Base-by-base conservation (phyloP, 306 rosid species). In the Pueraria montana region DNA sequence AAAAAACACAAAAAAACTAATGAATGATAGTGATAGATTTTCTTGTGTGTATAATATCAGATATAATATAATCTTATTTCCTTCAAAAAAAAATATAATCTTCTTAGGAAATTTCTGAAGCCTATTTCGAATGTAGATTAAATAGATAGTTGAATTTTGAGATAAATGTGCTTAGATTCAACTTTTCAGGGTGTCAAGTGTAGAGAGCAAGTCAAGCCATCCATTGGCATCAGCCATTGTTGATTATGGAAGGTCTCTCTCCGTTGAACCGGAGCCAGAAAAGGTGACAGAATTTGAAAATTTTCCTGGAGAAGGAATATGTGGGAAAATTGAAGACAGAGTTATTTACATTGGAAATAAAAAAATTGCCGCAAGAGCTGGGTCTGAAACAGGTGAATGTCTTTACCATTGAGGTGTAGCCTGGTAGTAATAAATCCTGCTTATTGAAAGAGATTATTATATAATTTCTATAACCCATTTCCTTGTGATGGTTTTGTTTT, bases 181-280 rank as follows among this genome's bases (percentile, higher is more conserved):
- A 66, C 49, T 62, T 87, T 74, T 86, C 82, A 96, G 99, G 98
- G 98, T 92, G 52, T 86, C 99, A 48, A 91, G 99, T 80, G 83
- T 96, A 55, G 99, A 96, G 91, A 92, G 95, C 87, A 96, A 96
- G 88, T 90, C 99, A 58, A 94, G 99, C 53, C 99, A 96, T 90
- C 99, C 99, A 69, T 87, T 94, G 95, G 97, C 98, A 8, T 88
- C 85, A 38, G 94, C 99, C 17, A 86, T 96, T 49, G 86, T 96
- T 70, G 94, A 88, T 69, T 85, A 94, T 11, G 99, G 94, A 82
- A 92, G 93, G 89, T 91, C 92, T n/a, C 90, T 83, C 43, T 89
- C 87, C 1, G 77, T 96, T 72, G 91, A 87, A 68, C 94, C 95
- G 64, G 90, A 90, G 55, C 93, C 98, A 5, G 99, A 96, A 80